Base-by-base conservation (phyloP, 2,329 filamentous ascomycete species). In the Decorospora gaudefroyi region DNA sequence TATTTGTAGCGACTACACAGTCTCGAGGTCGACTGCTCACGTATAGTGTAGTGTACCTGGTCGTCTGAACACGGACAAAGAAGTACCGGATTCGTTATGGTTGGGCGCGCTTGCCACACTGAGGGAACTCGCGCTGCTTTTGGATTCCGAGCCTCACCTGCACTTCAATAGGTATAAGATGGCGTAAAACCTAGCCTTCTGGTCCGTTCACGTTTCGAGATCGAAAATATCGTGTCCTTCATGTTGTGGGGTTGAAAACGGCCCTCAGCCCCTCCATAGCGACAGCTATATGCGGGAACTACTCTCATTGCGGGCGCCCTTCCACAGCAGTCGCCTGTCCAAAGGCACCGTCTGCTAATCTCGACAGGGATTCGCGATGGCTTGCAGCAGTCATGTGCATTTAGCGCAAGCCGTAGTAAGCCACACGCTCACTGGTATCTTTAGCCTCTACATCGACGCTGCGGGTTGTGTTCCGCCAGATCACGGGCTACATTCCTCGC, bases 31-130 rank as follows among this genome's bases (percentile, higher is more conserved):
- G 42, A 63, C 59, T 66, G 61, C 62, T 68, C 62, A 68, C 62
- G 56, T 65, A 64, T 53, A 57, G 39, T 60, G 51, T 55, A 62
- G 59, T 53, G 56, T 53, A 61, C 51, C 46, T 58, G 49, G 52
- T 55, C 53, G 62, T 53, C 67, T 69, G 62, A 69, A 65, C 60
- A 65, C 66, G 67, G 68, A 71, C 68, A 71, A 71, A 69, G 67
- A 65, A 53, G 56, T 51, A 55, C 66, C 65, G 67, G 64, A 69
- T 69, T 53, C 60, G 67, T 68, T 51, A 55, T 60, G 55, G 59
- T 50, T 57, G 62, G 53, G 51, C 49, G 52, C 59, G 51, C 56
- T 64, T 65, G 56, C 65, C 62, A 62, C 62, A 47, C 55, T 61
- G 48, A 42, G n/a, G 58, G 59, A 54, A 59, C 36, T 46, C 45